phyloP scores from a whole-genome alignment of 495 filamentous ascomycete species.

The Penicillium macrosclerotiorum region DNA sequence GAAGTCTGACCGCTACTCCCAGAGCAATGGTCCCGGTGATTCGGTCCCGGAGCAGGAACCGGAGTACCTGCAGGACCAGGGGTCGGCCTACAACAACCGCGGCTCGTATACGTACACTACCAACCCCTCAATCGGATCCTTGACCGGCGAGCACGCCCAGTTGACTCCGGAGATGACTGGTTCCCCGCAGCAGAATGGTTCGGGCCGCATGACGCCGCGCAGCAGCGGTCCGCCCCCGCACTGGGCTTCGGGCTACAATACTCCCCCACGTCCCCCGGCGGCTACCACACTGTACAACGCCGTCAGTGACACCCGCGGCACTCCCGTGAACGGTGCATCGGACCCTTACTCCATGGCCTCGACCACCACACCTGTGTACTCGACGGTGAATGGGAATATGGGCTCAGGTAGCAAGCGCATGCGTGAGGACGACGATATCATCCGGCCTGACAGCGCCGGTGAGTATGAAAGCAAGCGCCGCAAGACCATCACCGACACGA shows the following conservation, averaged over 20 bases:
- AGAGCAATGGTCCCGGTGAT: constrained; percentile 59
- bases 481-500: constrained; percentile 70
- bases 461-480: constrained; percentile 77
- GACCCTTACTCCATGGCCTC: constrained; percentile 67
- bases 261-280: constrained; percentile 69
- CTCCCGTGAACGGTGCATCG: constrained; percentile 61
- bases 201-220: constrained; percentile 84
- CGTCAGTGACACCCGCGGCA: constrained; percentile 78
- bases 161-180: constrained; percentile 81
- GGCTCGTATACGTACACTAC: constrained; percentile 73
- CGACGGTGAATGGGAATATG: constrained; percentile 62
- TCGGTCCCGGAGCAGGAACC: constrained; percentile 75
- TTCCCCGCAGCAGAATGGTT: constrained; percentile 85
- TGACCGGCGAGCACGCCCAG: constrained; percentile 75
- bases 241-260: constrained; percentile 76
- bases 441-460: constrained; percentile 64
- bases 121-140: constrained; percentile 57
- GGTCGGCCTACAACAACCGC: constrained; percentile 64
- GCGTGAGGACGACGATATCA: constrained; percentile 72
- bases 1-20: constrained; percentile 62
- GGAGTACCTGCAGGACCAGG: constrained; percentile 76
- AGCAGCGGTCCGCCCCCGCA: constrained; percentile 65
- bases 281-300: constrained; percentile 87
- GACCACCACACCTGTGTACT: constrained; percentile 55
- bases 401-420: constrained; percentile 70